Percentiles rank a stretch among this genome's conserved stretches.
Evolutionary conservation across 2,329 filamentous ascomycete species (phyloP).

Genomic region (Colletotrichum spinosum): DNA sequence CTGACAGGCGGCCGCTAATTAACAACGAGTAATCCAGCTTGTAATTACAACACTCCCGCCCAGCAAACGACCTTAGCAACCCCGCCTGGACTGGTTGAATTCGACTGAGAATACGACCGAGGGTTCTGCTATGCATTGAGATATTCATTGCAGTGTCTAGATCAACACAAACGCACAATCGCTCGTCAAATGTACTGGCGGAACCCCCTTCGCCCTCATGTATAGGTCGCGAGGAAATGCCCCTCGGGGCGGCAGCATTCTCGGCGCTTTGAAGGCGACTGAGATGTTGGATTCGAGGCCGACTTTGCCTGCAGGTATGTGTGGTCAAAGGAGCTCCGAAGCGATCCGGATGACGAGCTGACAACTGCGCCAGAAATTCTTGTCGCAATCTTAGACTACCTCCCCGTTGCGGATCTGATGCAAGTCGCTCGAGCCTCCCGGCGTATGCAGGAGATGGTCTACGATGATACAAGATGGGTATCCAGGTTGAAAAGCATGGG

Average conservation of each 20-base stretch:
- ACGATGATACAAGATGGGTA: conserved; percentile 97
- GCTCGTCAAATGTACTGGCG: conserved; percentile 26
- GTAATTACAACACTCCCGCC: conserved; percentile 30
- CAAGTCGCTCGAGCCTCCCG: conserved; percentile 86
- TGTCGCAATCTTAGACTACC: conserved; percentile 87
- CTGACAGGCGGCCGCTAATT: conserved; percentile 27
- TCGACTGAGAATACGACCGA: not conserved
- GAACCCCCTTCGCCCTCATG: conserved; percentile 47
- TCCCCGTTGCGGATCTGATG: conserved; percentile 86
- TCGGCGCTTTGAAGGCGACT: conserved; percentile 82
- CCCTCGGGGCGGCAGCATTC: conserved; percentile 64
- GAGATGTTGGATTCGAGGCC: conserved; percentile 84
- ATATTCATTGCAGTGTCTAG: conserved; percentile 8
- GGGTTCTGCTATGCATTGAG: conserved; percentile 23
- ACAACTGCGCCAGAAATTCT: conserved; percentile 76
- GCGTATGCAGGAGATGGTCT: conserved; percentile 96
- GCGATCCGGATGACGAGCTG: conserved; percentile 16
- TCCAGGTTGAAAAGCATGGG: conserved; percentile 86
- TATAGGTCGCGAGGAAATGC: conserved; percentile 56
- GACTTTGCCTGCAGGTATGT: conserved; percentile 81
- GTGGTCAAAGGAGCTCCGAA: conserved; percentile 1
- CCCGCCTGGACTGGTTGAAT: conserved; percentile 19
- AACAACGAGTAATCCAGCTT: conserved; percentile 1
- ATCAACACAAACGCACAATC: conserved; percentile 7
- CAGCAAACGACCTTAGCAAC: conserved; percentile 16